phyloP scores from a whole-genome alignment of 75 land plant species.

The Azolla pinnata region DNA sequence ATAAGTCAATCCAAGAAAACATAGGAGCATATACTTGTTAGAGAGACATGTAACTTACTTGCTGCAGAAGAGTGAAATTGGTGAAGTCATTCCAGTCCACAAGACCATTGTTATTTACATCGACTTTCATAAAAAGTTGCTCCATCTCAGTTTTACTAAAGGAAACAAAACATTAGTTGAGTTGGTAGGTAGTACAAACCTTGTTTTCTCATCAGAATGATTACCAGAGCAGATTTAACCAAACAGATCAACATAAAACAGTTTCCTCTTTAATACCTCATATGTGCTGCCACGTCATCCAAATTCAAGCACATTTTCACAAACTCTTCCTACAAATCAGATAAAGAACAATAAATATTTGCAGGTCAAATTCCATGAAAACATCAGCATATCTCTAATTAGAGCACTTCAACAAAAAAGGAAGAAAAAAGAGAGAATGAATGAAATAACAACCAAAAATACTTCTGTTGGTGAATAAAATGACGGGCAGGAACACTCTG shows the following conservation, averaged over 20 bases:
- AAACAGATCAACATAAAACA: background rate
- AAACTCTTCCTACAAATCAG: slow-evolving; percentile 13
- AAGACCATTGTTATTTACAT: slow-evolving; percentile 19
- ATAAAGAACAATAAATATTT: background rate
- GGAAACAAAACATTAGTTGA: background rate
- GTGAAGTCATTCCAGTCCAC: slow-evolving; percentile 33
- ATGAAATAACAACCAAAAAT: no score
- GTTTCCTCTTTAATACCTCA: slow-evolving; percentile 13
- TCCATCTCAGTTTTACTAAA: slow-evolving; percentile 24
- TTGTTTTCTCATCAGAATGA: background rate
- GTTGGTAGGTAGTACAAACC: background rate
- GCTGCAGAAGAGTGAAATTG: slow-evolving; percentile 26
- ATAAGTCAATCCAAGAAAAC: background rate
- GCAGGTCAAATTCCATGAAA: background rate
- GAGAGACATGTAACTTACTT: no score
- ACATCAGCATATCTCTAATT: no score
- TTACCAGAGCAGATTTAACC: background rate
- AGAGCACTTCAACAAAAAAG: no score
- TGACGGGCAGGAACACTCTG: no score
- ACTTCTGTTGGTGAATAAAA: no score
- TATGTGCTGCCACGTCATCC: slow-evolving; percentile 11
- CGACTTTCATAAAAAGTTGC: slow-evolving; percentile 30
- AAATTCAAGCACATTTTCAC: slow-evolving; percentile 14
- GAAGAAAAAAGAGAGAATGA: no score
- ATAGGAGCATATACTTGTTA: no score